Evolutionary conservation across 352 stramenopile genomes (phyloP).

Genomic region (Phytophthora pluvialis): DNA sequence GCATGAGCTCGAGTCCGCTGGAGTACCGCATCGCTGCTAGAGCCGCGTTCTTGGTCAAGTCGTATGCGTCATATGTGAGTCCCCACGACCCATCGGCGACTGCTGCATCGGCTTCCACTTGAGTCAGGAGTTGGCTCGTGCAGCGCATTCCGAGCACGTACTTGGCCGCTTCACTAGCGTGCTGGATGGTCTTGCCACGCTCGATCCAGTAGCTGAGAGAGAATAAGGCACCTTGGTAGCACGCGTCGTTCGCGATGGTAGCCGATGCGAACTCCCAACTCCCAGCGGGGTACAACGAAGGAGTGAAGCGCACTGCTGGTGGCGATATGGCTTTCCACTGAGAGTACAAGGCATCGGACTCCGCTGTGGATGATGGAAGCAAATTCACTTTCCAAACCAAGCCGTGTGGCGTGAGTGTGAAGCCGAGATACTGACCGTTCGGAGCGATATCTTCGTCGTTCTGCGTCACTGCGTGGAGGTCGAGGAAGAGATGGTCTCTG

Average conservation of each 20-base stretch:
- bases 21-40: slow-evolving; percentile 55
- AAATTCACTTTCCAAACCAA: slow-evolving; percentile 55
- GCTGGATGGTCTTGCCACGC: slow-evolving; percentile 27
- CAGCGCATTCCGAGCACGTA: slow-evolving; percentile 43
- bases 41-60: slow-evolving; percentile 57
- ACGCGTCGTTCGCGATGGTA: slow-evolving; percentile 56
- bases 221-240: slow-evolving; percentile 56
- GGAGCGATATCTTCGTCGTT: slow-evolving; percentile 51
- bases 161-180: slow-evolving; percentile 34
- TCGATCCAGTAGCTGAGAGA: slow-evolving; percentile 53
- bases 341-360: slow-evolving; percentile 18
- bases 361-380: slow-evolving; percentile 13
- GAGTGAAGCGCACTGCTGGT: slow-evolving; percentile 9
- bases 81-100: slow-evolving; percentile 19
- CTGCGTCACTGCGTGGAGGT: slow-evolving; percentile 56
- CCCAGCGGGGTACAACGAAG: slow-evolving; percentile 32
- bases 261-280: slow-evolving; percentile 66
- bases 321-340: slow-evolving; percentile 20
- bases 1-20: slow-evolving; percentile 31
- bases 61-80: slow-evolving; percentile 58
- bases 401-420: slow-evolving; percentile 49
- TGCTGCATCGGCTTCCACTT: slow-evolving; percentile 26
- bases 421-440: slow-evolving; percentile 45
- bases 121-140: slow-evolving; percentile 32
- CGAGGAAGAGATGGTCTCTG: slow-evolving; percentile 47